Base-by-base conservation (phyloP, 106 monocot species). In the Vanilla planifolia region DNA sequence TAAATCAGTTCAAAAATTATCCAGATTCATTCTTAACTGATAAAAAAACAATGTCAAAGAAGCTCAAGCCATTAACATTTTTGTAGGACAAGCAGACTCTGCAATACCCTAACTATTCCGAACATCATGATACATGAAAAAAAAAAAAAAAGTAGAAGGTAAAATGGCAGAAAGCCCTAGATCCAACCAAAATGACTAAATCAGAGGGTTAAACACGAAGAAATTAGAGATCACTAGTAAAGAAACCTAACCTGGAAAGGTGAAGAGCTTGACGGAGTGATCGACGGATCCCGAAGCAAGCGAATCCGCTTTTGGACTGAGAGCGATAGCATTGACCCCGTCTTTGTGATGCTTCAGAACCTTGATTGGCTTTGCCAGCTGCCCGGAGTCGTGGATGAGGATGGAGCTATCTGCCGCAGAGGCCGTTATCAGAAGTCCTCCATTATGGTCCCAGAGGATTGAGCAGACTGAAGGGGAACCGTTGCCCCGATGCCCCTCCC, bases 241-340 rank as follows among this genome's bases (percentile, higher is more conserved):
- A n/a, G 14, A 28, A 21, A 25, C n/a, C 13, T 41, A 63, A 95
- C 98, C 72, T 27, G 92, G 98, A 59, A 98, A 92, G 52, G 48
- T 65, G 19, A 73, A 88, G 58, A 98, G 74, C 79, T 98, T 92
- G 68, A 98, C 92, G 35, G 88, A 92, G 73, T 88, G 98, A 39
- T 98, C 92, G 29, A 92, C 35, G 35, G 98, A 98, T 10, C 82
- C 92, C 32, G 92, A 88, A 13, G 98, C 98, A 19, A 98, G 79
- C 39, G 79, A 73, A 33, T 52, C 34, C 22, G 71, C 67, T 24
- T 58, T 51, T 11, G 98, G 92, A 67, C 70, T 79, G 22, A 98
- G 67, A 26, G 98, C 92, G 69, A 98, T 75, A 13, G 84, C 84
- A 29, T 88, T 92, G 46, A 98, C 85, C 21, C 91, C 98, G 6